These are phyloP conservation scores for Naganishia vishniacii DNA, from an alignment of 768 basidiomycete species.

Conservation along the genomic window DNA sequence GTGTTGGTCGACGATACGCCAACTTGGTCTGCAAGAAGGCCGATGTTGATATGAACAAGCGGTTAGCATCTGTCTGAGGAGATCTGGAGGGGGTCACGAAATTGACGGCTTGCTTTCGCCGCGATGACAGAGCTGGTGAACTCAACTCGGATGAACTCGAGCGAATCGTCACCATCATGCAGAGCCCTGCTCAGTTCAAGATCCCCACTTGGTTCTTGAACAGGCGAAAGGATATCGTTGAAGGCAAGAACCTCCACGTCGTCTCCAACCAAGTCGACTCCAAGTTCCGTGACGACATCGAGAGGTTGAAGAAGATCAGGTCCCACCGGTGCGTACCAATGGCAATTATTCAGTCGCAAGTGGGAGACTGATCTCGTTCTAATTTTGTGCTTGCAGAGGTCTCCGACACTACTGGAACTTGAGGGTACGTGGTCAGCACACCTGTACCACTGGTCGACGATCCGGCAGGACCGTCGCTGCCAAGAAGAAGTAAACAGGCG, in stretches of 20 bases:
- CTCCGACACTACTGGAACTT: constrained; percentile 60
- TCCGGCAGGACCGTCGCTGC: constrained; percentile 27
- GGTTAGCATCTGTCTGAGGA: constrained; percentile 57
- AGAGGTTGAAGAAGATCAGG: constrained; percentile 97
- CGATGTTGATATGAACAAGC: constrained; percentile 96
- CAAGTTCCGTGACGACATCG: constrained; percentile 95
- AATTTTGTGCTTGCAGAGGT: constrained; percentile 55
- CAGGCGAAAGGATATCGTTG: constrained; percentile 95
- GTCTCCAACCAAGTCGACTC: constrained; percentile 95
- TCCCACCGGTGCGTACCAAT: constrained; percentile 59
- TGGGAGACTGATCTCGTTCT: neutral
- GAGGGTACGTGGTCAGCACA: constrained; percentile 90
- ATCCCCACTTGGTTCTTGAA: constrained; percentile 99
- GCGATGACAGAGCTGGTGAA: constrained; percentile 76
- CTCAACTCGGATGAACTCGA: constrained; percentile 99
- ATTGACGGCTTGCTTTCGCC: neutral
- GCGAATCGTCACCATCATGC: constrained; percentile 97
- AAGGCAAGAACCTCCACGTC: constrained; percentile 94
- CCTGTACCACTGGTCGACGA: constrained; percentile 83
- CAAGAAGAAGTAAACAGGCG: constrained; percentile 29
- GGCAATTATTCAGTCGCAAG: neutral
- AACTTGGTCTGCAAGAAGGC: constrained; percentile 99
- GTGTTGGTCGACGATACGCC: constrained; percentile 97
- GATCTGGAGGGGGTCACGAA: neutral
- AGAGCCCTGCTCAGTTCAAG: constrained; percentile 99